Conservation (phyloP, 768 basidiomycete species). For the Lactifluus rugatus region DNA sequence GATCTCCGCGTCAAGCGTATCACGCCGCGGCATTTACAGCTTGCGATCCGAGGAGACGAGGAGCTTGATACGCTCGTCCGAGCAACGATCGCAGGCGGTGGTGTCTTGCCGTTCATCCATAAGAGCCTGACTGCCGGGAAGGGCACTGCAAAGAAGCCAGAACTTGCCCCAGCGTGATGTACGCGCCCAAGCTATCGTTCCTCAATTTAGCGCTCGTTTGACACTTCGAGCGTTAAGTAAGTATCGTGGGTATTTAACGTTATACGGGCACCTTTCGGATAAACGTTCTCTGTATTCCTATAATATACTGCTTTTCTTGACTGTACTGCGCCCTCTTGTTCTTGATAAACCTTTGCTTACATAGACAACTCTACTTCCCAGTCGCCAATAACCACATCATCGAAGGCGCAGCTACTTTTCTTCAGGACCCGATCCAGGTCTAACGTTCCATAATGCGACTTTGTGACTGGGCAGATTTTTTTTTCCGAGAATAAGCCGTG, state of each 20-base stretch:
- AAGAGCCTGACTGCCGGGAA: constrained; percentile 56
- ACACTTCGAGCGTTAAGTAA: background rate
- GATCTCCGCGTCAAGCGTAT: constrained; percentile 97
- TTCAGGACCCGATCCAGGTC: background rate
- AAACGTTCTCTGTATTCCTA: background rate
- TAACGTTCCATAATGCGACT: background rate
- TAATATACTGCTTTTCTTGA: background rate
- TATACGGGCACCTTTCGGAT: background rate
- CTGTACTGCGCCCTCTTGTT: background rate
- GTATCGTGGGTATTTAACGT: background rate
- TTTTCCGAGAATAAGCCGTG: too few relatives aligned
- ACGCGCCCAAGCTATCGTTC: background rate
- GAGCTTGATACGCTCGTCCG: constrained; percentile 93
- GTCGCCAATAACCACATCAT: background rate
- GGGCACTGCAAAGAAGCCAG: constrained; percentile 31
- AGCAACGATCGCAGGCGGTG: constrained; percentile 88
- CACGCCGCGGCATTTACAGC: constrained; percentile 89
- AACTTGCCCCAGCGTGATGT: constrained; percentile 8
- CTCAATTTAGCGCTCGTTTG: background rate
- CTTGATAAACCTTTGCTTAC: background rate
- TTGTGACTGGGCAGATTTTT: background rate
- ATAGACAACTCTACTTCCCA: background rate
- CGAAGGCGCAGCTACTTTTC: background rate
- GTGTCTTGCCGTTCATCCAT: constrained; percentile 83
- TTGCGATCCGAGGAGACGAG: constrained; percentile 95